phyloP scores from a whole-genome alignment of 108 stramenopile species.

The Fragilaria radians region DNA sequence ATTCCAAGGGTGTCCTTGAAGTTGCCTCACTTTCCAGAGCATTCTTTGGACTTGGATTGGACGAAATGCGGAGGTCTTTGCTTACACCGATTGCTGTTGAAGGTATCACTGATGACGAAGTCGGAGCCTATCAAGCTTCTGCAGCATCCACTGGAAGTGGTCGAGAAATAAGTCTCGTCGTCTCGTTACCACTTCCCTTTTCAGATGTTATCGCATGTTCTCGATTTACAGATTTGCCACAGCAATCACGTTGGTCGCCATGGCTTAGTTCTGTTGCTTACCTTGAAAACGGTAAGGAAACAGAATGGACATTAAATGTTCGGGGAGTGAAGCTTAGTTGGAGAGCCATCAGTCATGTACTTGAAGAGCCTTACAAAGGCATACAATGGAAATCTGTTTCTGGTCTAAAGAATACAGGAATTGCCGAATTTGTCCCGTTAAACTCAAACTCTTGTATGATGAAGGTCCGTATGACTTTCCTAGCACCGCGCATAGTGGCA shows the following conservation, averaged over 20 bases:
- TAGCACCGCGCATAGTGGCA: constrained; percentile 62
- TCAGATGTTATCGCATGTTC: constrained; percentile 68
- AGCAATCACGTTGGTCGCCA: constrained; percentile 81
- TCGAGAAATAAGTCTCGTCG: constrained; percentile 60
- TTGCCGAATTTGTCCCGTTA: constrained; percentile 45
- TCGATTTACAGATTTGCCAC: constrained; percentile 78
- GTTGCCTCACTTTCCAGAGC: constrained; percentile 66
- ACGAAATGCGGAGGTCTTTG: constrained; percentile 50
- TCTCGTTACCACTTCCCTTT: constrained; percentile 75
- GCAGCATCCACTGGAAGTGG: constrained; percentile 39
- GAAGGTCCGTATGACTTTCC: constrained; percentile 67
- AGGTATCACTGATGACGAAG: constrained; percentile 6
- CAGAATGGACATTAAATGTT: constrained; percentile 80
- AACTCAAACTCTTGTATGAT: constrained; percentile 45
- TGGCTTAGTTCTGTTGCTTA: constrained; percentile 83
- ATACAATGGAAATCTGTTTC: constrained; percentile 75
- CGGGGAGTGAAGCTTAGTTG: constrained; percentile 68
- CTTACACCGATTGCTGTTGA: too few relatives aligned
- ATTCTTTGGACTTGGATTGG: constrained; percentile 64
- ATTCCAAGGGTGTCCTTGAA: constrained; percentile 54
- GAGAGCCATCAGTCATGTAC: constrained; percentile 57
- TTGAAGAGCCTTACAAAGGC: constrained; percentile 45
- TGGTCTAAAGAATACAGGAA: constrained; percentile 62
- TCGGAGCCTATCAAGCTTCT: constrained; percentile 33
- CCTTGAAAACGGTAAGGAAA: constrained; percentile 49